Evolutionary conservation across 257 asterid species (phyloP).

Genomic region (Scutellaria baicalensis): DNA sequence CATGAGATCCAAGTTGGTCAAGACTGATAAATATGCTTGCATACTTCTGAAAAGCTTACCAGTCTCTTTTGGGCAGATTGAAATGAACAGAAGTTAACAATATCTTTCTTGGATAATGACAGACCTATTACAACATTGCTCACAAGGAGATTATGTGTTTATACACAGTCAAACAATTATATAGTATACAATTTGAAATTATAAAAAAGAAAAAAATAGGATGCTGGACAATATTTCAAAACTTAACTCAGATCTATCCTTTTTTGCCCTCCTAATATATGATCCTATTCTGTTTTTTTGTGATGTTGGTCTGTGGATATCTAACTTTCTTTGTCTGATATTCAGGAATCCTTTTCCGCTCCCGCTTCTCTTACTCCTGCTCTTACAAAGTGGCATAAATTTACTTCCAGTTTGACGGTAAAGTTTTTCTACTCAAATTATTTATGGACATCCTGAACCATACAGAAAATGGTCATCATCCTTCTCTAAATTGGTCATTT

Average conservation of each 20-base stretch:
- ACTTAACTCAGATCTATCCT: background rate
- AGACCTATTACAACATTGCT: background rate
- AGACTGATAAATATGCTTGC: background rate
- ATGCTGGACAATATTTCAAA: background rate
- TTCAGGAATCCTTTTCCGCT: constrained; percentile 84
- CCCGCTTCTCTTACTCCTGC: constrained; percentile 71
- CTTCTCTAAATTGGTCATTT: constrained; percentile 15
- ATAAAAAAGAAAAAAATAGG: background rate
- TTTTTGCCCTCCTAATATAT: background rate
- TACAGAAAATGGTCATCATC: background rate
- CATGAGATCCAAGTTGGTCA: background rate
- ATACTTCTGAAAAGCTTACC: background rate
- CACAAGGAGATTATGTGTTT: background rate
- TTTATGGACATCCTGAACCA: background rate
- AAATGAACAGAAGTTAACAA: background rate
- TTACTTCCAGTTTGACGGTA: constrained; percentile 75
- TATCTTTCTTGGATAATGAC: background rate
- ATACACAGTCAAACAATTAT: background rate
- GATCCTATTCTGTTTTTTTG: background rate
- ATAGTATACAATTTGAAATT: background rate
- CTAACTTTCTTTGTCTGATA: constrained; percentile 12
- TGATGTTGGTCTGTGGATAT: constrained; percentile 11
- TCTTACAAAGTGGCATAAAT: constrained; percentile 85
- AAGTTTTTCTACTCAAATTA: background rate
- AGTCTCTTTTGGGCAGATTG: background rate